Evolutionary conservation across 495 filamentous ascomycete genomes (phyloP), one percentile per base, ranked within the genome.

Genomic region (Penicillium desertorum): DNA sequence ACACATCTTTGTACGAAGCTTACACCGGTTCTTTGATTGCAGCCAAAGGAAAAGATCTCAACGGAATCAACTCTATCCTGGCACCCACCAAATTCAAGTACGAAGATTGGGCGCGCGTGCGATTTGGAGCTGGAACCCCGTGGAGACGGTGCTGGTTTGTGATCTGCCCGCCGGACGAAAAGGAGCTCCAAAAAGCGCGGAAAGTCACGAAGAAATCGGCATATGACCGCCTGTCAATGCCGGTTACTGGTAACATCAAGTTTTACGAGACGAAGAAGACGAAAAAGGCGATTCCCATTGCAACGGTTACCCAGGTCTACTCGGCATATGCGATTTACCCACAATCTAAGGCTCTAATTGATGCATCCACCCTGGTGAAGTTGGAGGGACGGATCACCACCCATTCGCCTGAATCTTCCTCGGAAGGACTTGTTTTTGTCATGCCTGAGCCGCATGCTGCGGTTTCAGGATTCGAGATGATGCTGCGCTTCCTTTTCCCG

Each of bases 141-240:
- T 99, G 94, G 94, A 84, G 88, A 63, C 87, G 93, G 14, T 98
- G 92, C 69, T 99, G 91, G 90, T 96, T 91, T 71, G 93, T 98
- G 58, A 87, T 97, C 54, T 83, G 83, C 10, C 94, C 93, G 20
- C 94, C 95, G 4, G 88, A 92, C 62, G 92, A 96, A 71, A 99
- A 98, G 73, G 88, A 94, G 52, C 82, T 86, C 41, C 85, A 88
- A 58, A 96, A 91, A 65, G 80, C 86, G 22, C 86, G 90, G 59
- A 97, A 96, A 63, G 79, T 86, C 11, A 68, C 86, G 63, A 97
- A 96, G 75, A 96, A 96, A 75, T 88, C 88, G 4, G 86, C 88
- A 9, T 96, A 97, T 61, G 88, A 95, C 64, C 84, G 88, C 10
- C 62, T 78, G 4, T 66, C 77, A 16, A 87, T 84, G 3, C 54